Evolutionary conservation across 2,329 filamentous ascomycete species (phyloP).

Genomic region (Thyridium curvatum): DNA sequence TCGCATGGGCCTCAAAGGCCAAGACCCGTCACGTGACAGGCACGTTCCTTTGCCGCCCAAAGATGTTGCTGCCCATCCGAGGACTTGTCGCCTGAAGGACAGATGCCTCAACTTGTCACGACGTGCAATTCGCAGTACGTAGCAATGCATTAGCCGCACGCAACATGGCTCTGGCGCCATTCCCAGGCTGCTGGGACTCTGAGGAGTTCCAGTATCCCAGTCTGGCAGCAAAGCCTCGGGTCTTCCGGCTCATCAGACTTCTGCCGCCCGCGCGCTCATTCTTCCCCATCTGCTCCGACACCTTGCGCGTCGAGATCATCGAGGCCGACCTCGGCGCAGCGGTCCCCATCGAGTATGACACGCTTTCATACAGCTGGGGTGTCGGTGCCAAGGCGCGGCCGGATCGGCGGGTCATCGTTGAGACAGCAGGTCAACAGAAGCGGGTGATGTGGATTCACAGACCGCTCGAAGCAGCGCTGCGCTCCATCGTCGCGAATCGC

Average conservation of each 20-base stretch:
- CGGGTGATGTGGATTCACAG: slow-evolving; percentile 15
- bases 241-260: slow-evolving; percentile 18
- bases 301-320: slow-evolving; percentile 18
- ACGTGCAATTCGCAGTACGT: no score
- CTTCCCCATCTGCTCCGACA: slow-evolving; percentile 13
- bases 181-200: no score
- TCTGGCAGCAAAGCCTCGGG: no score
- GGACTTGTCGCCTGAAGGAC: no score
- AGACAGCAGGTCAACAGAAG: slow-evolving; percentile 3
- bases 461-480: slow-evolving; percentile 21
- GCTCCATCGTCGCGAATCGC: slow-evolving; percentile 3
- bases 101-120: no score
- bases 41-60: no score
- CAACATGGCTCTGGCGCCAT: no score
- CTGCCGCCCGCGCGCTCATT: slow-evolving; percentile 10
- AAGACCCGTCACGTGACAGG: no score
- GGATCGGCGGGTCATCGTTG: slow-evolving; percentile 17
- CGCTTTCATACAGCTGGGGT: slow-evolving; percentile 24
- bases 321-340: slow-evolving; percentile 11
- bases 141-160: no score
- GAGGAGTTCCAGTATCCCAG: no score
- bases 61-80: no score
- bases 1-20: no score
- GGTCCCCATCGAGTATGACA: slow-evolving; percentile 13
- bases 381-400: slow-evolving; percentile 7